phyloP scores from a whole-genome alignment of 2,329 filamentous ascomycete genomes.

The Cladophialophora exuberans region DNA sequence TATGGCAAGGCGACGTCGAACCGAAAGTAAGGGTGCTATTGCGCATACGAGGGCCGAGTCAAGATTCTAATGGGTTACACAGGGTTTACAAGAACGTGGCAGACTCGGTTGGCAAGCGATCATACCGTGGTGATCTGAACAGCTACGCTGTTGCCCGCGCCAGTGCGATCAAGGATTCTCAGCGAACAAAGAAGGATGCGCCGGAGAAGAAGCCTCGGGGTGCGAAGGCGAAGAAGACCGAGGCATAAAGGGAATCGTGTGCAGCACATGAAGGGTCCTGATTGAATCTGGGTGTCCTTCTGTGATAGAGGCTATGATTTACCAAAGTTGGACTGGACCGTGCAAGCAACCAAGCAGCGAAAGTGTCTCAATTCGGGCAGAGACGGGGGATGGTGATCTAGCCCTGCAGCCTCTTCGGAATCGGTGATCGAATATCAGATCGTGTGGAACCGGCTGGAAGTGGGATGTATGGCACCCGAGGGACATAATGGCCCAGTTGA shows the following conservation, averaged over 20 bases:
- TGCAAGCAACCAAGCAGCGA: too few relatives aligned
- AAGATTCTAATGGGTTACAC: slow-evolving; percentile 1
- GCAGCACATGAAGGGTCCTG: background rate
- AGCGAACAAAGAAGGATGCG: slow-evolving; percentile 76
- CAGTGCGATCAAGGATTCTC: slow-evolving; percentile 78
- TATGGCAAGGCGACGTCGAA: slow-evolving; percentile 73
- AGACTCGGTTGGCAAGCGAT: slow-evolving; percentile 76
- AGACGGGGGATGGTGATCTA: background rate
- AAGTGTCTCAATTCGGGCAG: too few relatives aligned
- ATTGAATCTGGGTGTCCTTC: background rate
- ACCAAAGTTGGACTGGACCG: too few relatives aligned
- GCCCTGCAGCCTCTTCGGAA: too few relatives aligned
- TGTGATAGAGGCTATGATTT: background rate
- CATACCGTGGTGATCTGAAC: slow-evolving; percentile 82
- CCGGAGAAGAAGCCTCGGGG: slow-evolving; percentile 77
- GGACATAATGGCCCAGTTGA: slow-evolving; percentile 6
- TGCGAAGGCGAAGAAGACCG: slow-evolving; percentile 74
- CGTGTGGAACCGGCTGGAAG: too few relatives aligned
- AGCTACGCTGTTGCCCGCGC: slow-evolving; percentile 80
- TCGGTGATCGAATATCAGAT: too few relatives aligned
- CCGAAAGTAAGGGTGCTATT: slow-evolving; percentile 69
- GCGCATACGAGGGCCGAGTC: background rate
- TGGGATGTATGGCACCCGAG: background rate
- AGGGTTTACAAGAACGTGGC: slow-evolving; percentile 91
- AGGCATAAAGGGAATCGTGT: slow-evolving; percentile 31